Percentiles rank a stretch among this genome's conserved stretches.
Conservation (phyloP, 2,329 filamentous ascomycete genomes). For the Fusarium hainanense region DNA sequence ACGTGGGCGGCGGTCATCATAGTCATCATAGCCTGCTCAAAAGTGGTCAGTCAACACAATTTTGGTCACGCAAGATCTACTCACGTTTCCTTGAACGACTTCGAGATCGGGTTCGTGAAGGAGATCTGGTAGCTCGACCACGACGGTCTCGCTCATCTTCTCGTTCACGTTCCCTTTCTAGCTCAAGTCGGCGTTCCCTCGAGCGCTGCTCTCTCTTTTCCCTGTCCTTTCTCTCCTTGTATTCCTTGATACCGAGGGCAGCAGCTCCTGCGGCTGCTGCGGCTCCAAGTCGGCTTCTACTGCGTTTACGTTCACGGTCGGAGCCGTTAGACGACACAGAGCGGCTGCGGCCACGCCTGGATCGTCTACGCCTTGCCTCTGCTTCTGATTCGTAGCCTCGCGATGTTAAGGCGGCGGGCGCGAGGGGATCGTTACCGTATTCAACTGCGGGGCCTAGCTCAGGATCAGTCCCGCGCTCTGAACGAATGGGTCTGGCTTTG, state of each 20-base stretch:
- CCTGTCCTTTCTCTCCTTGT: constrained; percentile 58
- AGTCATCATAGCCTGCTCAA: constrained; percentile 45
- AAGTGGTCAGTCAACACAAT: constrained; percentile 26
- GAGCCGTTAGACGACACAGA: constrained; percentile 49
- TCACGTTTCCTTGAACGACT: constrained; percentile 47
- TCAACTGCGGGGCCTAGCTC: constrained; percentile 74
- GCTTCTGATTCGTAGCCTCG: constrained; percentile 61
- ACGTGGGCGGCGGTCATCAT: constrained; percentile 53
- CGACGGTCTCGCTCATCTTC: constrained; percentile 35
- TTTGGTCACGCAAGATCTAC: constrained; percentile 17
- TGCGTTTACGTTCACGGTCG: constrained; percentile 58
- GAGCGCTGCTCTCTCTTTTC: constrained; percentile 51
- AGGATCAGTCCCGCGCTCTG: constrained; percentile 68
- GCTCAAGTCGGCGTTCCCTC: constrained; percentile 47
- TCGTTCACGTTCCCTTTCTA: constrained; percentile 38
- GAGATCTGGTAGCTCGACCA: constrained; percentile 47
- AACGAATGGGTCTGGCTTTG: constrained; percentile 61
- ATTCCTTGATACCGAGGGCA: constrained; percentile 72
- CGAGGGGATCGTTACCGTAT: constrained; percentile 70
- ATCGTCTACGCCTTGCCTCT: constrained; percentile 56
- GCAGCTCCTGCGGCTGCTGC: constrained; percentile 69
- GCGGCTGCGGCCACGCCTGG: constrained; percentile 52
- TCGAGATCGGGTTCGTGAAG: constrained; percentile 34
- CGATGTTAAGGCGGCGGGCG: constrained; percentile 51
- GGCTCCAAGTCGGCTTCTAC: constrained; percentile 65